Evolutionary conservation across 176 grass and related monocot species (phyloP).

Genomic region (Poa pratensis): DNA sequence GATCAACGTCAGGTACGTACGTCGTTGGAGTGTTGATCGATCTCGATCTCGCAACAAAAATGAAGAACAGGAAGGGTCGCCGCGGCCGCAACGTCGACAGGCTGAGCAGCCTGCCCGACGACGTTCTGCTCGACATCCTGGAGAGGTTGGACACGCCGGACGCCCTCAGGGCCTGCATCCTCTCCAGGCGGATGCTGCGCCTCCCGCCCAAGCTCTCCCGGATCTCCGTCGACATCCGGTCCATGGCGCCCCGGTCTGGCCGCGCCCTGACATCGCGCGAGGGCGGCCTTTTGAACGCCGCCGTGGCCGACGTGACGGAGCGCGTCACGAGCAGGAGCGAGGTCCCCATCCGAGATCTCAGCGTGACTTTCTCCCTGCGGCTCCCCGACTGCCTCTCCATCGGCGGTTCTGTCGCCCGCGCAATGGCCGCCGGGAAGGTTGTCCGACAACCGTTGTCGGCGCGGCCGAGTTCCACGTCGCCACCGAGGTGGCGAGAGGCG

Average conservation of each 20-base stretch:
- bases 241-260: too few relatives aligned
- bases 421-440: not conserved
- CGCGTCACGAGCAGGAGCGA: not conserved
- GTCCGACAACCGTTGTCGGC: not conserved
- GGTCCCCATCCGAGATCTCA: not conserved
- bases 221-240: not conserved
- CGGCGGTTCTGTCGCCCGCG: not conserved
- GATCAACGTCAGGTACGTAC: too few relatives aligned
- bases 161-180: not conserved
- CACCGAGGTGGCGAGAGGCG: not conserved
- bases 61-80: not conserved
- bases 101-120: not conserved
- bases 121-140: not conserved
- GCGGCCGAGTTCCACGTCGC: not conserved
- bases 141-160: not conserved
- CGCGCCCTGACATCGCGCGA: too few relatives aligned
- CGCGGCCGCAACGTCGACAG: not conserved
- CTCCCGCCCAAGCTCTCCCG: not conserved
- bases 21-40: too few relatives aligned
- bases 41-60: not conserved
- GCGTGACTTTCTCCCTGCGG: not conserved
- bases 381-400: not conserved
- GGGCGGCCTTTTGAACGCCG: too few relatives aligned
- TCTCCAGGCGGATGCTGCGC: not conserved
- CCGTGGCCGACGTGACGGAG: not conserved